phyloP scores from a whole-genome alignment of 192 early-diverging fungal genomes.

The Coemansia sp. region DNA sequence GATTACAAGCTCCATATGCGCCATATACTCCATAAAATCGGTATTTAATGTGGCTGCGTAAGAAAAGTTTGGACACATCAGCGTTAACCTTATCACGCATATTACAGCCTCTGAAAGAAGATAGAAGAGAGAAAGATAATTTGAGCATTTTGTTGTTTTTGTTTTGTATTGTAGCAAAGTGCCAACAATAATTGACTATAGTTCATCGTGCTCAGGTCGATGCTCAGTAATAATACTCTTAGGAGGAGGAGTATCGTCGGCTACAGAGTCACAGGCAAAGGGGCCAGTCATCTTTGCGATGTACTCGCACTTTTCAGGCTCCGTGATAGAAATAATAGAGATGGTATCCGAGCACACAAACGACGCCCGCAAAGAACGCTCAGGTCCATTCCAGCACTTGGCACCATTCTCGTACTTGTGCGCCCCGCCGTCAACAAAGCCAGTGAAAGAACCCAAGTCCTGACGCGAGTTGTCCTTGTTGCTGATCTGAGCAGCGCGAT shows the following conservation, averaged over 20 bases:
- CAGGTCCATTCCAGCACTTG: constrained; percentile 96
- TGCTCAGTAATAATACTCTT: background rate
- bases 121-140: too few species aligned
- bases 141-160: too few species aligned
- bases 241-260: background rate
- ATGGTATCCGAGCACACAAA: constrained; percentile 80
- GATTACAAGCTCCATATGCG: too few species aligned
- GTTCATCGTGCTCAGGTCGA: constrained; percentile 10
- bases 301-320: constrained; percentile 97
- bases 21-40: too few species aligned
- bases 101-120: too few species aligned
- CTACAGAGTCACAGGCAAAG: constrained; percentile 66
- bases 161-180: background rate
- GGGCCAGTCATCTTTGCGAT: constrained; percentile 73
- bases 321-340: constrained; percentile 69
- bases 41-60: too few species aligned
- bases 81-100: too few species aligned
- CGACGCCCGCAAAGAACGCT: constrained; percentile 69
- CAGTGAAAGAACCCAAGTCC: constrained; percentile 60
- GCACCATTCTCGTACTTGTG: constrained; percentile 77
- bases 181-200: background rate
- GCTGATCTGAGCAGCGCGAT: constrained; percentile 72
- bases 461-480: constrained; percentile 63
- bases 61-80: too few species aligned
- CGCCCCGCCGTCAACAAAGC: constrained; percentile 38